phyloP scores from a whole-genome alignment of 495 filamentous ascomycete species.

The Lindgomyces ingoldianus region DNA sequence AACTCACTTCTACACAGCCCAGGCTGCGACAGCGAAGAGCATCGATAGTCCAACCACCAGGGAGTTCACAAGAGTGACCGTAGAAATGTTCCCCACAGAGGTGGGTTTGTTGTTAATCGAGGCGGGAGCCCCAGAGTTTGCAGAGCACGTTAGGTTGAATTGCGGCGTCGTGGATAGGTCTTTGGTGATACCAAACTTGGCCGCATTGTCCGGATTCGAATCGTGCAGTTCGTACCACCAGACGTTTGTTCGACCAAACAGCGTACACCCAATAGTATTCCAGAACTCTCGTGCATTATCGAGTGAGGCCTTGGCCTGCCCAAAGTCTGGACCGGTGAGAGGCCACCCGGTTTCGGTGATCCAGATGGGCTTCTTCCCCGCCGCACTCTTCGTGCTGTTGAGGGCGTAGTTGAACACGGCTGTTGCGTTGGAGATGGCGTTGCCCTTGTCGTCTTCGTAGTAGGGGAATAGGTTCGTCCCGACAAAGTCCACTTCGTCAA shows the following conservation, averaged over 20 bases:
- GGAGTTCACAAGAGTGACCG: not conserved
- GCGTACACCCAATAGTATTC: slow-evolving; percentile 41
- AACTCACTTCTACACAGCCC: not conserved
- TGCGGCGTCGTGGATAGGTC: slow-evolving; percentile 12
- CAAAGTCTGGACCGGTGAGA: slow-evolving; percentile 44
- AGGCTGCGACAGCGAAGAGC: slow-evolving; percentile 1
- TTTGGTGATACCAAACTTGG: slow-evolving; percentile 19
- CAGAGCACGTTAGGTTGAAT: slow-evolving; percentile 25
- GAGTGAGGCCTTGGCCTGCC: slow-evolving; percentile 22
- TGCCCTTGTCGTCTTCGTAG: slow-evolving; percentile 52
- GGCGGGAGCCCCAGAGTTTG: slow-evolving; percentile 9
- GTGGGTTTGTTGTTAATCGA: slow-evolving; percentile 12
- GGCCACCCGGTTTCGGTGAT: slow-evolving; percentile 59
- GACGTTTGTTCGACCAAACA: slow-evolving; percentile 31
- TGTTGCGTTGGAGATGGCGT: slow-evolving; percentile 37
- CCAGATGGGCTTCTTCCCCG: slow-evolving; percentile 54
- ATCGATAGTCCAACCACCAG: not conserved
- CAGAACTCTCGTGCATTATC: slow-evolving; percentile 37
- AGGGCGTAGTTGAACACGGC: slow-evolving; percentile 14
- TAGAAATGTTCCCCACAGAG: not conserved
- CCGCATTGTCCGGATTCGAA: slow-evolving; percentile 26
- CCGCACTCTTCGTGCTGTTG: slow-evolving; percentile 39
- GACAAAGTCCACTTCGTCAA: slow-evolving; percentile 56
- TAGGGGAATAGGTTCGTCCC: slow-evolving; percentile 59
- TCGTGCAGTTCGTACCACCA: slow-evolving; percentile 34